Evolutionary conservation across 75 land plant genomes (phyloP).

Genomic region (Sequoiadendron giganteum): DNA sequence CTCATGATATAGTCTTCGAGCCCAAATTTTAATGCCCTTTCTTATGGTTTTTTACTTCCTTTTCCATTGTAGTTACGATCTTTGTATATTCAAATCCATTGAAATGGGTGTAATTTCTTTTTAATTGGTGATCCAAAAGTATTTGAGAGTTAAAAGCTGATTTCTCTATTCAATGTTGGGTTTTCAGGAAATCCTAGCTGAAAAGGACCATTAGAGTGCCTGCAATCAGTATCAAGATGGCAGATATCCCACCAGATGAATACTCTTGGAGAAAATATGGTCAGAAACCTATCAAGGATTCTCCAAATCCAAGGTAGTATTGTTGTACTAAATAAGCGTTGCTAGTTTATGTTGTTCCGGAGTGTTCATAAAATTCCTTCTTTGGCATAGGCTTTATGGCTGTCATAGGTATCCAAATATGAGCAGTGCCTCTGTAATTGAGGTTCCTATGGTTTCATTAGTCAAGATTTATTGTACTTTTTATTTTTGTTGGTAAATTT

Average conservation of each 20-base stretch:
- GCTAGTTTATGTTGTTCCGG: neutral
- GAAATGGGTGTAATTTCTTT: neutral
- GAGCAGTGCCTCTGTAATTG: too few relatives aligned
- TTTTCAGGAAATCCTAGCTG: conserved; percentile 54
- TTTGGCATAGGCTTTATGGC: neutral
- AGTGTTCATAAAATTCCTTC: neutral
- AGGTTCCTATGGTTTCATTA: neutral
- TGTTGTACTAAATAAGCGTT: neutral
- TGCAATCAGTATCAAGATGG: conserved; percentile 76
- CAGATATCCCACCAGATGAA: conserved; percentile 83
- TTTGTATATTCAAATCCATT: neutral
- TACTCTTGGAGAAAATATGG: conserved; percentile 88
- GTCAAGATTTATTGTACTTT: neutral
- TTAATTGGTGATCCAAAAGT: neutral
- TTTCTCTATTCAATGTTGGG: neutral
- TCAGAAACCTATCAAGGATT: conserved; percentile 82
- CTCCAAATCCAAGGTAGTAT: conserved; percentile 74
- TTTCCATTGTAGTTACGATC: neutral
- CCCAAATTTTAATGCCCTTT: too few relatives aligned
- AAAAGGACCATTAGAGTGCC: conserved; percentile 65
- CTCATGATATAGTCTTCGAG: neutral
- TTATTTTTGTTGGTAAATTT: neutral
- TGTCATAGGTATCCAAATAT: neutral
- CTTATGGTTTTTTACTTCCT: neutral
- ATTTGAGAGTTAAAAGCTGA: neutral